These are phyloP conservation scores for Pezicula carpinea DNA, from an alignment of 2,329 filamentous ascomycete genomes.

Conservation along the genomic window DNA sequence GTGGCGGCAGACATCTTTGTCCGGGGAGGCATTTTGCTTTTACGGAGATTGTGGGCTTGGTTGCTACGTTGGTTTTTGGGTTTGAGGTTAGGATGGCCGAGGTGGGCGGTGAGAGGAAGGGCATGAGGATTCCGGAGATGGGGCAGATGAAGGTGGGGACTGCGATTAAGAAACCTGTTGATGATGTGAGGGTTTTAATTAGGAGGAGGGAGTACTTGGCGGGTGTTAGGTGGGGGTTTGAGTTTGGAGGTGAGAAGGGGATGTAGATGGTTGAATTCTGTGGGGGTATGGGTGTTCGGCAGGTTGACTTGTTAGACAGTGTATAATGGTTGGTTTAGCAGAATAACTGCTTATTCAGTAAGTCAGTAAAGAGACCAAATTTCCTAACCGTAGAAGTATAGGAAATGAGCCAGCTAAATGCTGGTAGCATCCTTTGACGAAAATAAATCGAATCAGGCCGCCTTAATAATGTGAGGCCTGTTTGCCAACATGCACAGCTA, in stretches of 20 bases:
- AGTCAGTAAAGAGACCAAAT: too few species aligned
- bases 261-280: too few species aligned
- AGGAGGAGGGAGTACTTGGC: conserved; percentile 18
- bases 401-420: too few species aligned
- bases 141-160: conserved; percentile 18
- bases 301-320: too few species aligned
- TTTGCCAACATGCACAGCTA: too few species aligned
- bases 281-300: too few species aligned
- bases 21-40: conserved; percentile 36
- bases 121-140: conserved; percentile 11
- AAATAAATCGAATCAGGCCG: too few species aligned
- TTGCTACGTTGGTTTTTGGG: conserved; percentile 27
- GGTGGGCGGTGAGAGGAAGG: conserved; percentile 2
- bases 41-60: conserved; percentile 33
- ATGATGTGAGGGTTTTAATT: conserved; percentile 16
- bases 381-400: too few species aligned
- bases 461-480: too few species aligned
- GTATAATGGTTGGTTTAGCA: too few species aligned
- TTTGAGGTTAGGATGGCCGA: conserved; percentile 21
- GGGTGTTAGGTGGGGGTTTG: conserved; percentile 21
- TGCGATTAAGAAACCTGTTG: conserved; percentile 21
- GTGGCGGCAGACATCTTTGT: conserved; percentile 36
- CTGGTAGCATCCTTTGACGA: too few species aligned
- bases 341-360: too few species aligned
- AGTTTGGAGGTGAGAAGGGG: not conserved